Percentiles rank a stretch among this genome's conserved stretches.
These are phyloP conservation scores for Solanum hybrid DNA, from an alignment of 305 asterid species.

Conservation along the genomic window DNA sequence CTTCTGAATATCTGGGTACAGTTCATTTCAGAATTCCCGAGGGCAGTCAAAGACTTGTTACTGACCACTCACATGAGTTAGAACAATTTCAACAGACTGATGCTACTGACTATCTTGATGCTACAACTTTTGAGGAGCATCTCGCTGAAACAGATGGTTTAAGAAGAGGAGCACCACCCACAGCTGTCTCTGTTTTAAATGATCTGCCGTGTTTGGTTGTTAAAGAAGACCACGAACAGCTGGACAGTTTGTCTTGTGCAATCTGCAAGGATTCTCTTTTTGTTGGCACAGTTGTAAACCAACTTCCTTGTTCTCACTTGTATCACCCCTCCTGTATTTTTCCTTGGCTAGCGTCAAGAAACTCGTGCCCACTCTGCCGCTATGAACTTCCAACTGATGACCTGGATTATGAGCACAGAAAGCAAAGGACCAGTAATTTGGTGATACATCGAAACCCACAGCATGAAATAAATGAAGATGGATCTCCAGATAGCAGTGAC, in stretches of 20 bases:
- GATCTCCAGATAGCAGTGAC: constrained; percentile 24
- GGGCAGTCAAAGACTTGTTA: constrained; percentile 16
- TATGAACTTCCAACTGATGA: constrained; percentile 91
- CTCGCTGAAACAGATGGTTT: constrained; percentile 51
- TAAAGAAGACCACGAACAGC: constrained; percentile 30
- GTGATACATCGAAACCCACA: constrained; percentile 13
- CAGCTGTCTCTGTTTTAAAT: constrained; percentile 53
- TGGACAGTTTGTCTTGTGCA: constrained; percentile 54
- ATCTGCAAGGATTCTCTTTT: constrained; percentile 75
- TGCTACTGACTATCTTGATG: constrained; percentile 40
- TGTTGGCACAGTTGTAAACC: constrained; percentile 50
- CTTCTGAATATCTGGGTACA: constrained; percentile 33
- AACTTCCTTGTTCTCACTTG: constrained; percentile 75
- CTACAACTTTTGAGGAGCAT: constrained; percentile 46
- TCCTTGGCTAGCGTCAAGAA: constrained; percentile 75
- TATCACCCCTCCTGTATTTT: constrained; percentile 77
- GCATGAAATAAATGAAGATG: constrained; percentile 22
- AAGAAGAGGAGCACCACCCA: constrained; percentile 72
- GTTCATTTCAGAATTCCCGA: constrained; percentile 20
- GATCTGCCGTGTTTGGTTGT: constrained; percentile 39
- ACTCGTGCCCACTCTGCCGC: constrained; percentile 91
- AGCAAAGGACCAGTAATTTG: constrained; percentile 21
- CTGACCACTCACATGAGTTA: constrained; percentile 27
- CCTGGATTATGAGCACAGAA: constrained; percentile 58
- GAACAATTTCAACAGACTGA: constrained; percentile 19